These are phyloP conservation scores for Besnoitia besnoiti DNA, from an alignment of 169 alveolate genomes.

Conservation along the genomic window DNA sequence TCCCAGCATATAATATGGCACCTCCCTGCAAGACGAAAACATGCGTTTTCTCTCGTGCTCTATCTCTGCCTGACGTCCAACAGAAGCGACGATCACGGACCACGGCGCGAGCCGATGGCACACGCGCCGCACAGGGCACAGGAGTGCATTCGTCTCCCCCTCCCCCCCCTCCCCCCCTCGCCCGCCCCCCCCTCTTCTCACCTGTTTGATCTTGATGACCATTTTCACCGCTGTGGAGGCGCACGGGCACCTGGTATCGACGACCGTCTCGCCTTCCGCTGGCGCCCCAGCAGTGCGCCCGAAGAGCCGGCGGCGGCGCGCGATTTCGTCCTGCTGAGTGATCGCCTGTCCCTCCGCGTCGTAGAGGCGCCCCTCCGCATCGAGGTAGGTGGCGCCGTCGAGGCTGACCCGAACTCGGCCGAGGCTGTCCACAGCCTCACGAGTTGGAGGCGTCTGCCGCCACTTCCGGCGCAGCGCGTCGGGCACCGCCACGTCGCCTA, in stretches of 20 bases:
- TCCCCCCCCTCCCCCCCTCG: too few species aligned
- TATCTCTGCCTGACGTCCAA: too few species aligned
- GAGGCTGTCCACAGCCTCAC: slow-evolving; percentile 47
- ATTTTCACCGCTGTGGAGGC: slow-evolving; percentile 74
- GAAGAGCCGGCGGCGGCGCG: background rate
- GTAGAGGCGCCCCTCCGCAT: background rate
- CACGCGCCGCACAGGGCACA: too few species aligned
- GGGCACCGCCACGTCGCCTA: slow-evolving; percentile 18
- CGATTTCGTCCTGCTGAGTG: background rate
- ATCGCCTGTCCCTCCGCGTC: background rate
- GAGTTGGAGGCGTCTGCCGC: slow-evolving; percentile 31
- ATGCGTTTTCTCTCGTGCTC: too few species aligned
- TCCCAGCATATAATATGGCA: too few species aligned
- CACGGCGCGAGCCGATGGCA: too few species aligned
- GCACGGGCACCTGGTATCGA: slow-evolving; percentile 77
- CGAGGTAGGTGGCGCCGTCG: background rate
- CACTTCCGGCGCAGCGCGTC: background rate
- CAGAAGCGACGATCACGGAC: too few species aligned
- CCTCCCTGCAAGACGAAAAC: too few species aligned
- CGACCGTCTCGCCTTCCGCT: slow-evolving; percentile 40
- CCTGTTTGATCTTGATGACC: slow-evolving; percentile 64
- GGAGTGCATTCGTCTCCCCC: too few species aligned
- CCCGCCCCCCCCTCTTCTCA: too few species aligned
- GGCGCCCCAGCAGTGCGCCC: background rate
- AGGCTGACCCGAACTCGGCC: slow-evolving; percentile 1